A percentile compares a stretch with the other conserved stretches of the same genome.
phyloP scores from a whole-genome alignment of 2,329 filamentous ascomycete genomes.

The Bipolaris cookei region DNA sequence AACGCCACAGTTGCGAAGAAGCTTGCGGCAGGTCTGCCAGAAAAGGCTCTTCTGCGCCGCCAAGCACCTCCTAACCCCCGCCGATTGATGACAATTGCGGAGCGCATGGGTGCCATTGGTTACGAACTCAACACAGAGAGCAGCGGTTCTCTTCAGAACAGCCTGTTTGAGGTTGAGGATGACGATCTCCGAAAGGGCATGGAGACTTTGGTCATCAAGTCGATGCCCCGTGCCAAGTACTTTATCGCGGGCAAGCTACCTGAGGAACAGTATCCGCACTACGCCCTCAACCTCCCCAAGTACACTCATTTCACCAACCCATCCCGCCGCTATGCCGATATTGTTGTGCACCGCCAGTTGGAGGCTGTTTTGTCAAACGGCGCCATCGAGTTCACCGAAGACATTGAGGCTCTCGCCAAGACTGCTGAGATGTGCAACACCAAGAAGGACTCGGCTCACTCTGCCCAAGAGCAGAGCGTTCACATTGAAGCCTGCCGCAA shows the following conservation, averaged over 20 bases:
- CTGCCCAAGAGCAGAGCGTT: slow-evolving; percentile 97
- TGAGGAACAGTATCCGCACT: slow-evolving; percentile 83
- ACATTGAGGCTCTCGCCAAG: slow-evolving; percentile 86
- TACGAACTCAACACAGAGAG: slow-evolving; percentile 88
- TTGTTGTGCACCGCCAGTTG: slow-evolving; percentile 93
- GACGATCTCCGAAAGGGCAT: slow-evolving; percentile 91
- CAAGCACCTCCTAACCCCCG: slow-evolving; percentile 85
- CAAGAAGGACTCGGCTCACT: slow-evolving; percentile 98
- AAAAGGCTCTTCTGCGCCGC: slow-evolving; percentile 90
- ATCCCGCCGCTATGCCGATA: slow-evolving; percentile 90
- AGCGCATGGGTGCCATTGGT: slow-evolving; percentile 89
- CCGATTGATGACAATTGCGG: slow-evolving; percentile 86
- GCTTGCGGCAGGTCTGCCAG: slow-evolving; percentile 77
- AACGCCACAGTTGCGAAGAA: slow-evolving; percentile 90
- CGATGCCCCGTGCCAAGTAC: slow-evolving; percentile 96
- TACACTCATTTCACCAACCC: slow-evolving; percentile 99
- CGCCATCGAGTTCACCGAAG: slow-evolving; percentile 83
- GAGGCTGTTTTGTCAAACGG: slow-evolving; percentile 84
- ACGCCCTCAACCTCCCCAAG: slow-evolving; percentile 86
- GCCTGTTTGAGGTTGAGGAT: slow-evolving; percentile 91
- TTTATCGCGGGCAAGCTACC: slow-evolving; percentile 81
- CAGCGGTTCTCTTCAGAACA: slow-evolving; percentile 91
- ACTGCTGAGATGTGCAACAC: slow-evolving; percentile 95
- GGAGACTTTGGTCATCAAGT: slow-evolving; percentile 93
- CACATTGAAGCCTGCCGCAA: slow-evolving; percentile 96